Base-by-base conservation (phyloP, 164 flowering plant species). In the Vitis riparia region DNA sequence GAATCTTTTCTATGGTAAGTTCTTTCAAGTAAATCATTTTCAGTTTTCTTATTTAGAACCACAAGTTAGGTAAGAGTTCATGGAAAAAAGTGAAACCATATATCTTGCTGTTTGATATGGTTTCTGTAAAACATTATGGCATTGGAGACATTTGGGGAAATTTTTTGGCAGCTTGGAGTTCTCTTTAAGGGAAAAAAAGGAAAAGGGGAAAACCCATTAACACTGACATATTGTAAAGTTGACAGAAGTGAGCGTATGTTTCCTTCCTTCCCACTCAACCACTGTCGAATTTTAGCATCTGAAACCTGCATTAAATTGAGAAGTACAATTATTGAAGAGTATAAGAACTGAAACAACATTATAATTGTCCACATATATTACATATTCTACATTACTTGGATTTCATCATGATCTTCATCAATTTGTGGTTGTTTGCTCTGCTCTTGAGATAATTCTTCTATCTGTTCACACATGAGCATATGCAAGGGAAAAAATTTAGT, bases 241-340 rank as follows among this genome's bases (percentile, higher is more conserved):
- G 98, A 88, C 16, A 94, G 79, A 65, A 91, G 79, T 2, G 98
- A 90, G 17, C 98, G 94, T 32, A 94, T 91, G 73, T 90, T 94
- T 74, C 87, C 89, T 81, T 89, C 91, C 81, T 87, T 94, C 64
- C 96, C 98, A 60, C 52, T 69, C 51, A 91, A 84, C 98, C 98
- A 94, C 61, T 83, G 73, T 12, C 73, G 81, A 73, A 94, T 87
- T 76, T 83, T 88, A 56, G 83, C 82, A 77, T 90, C 94, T 62
- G 82, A 82, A 56, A 44, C 85, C 98, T 94, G 90, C 79, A 78
- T 58, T 11, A 44, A 47, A 55, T 29, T 11, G 12, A 56, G 16
- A 23, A 16, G 2, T 14, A 67, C 10, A 5, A 14, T 69, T 53
- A 58, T 23, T 47, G 8, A 37, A 8, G 44, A 37, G 44, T 37